phyloP scores from a whole-genome alignment of 192 early-diverging fungal genomes.

The Coemansia sp. region DNA sequence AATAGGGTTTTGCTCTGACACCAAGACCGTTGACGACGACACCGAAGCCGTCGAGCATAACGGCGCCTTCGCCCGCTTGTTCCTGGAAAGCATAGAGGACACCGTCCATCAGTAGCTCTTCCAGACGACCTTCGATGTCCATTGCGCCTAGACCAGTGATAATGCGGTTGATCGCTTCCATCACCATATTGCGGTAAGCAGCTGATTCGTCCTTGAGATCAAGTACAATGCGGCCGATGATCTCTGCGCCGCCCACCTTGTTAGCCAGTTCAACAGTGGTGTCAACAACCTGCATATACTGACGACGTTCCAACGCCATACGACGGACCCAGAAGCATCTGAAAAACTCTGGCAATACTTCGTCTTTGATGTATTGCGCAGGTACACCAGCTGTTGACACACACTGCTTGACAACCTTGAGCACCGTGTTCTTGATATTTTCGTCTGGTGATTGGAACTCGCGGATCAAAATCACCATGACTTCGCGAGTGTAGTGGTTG shows the following conservation, averaged over 20 bases:
- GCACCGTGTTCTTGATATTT: slow-evolving; percentile 98
- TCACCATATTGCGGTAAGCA: slow-evolving; percentile 93
- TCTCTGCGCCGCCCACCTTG: slow-evolving; percentile 89
- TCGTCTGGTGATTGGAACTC: slow-evolving; percentile 98
- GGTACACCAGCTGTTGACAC: slow-evolving; percentile 90
- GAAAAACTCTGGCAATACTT: slow-evolving; percentile 95
- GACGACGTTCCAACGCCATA: slow-evolving; percentile 93
- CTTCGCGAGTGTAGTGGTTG: slow-evolving; percentile 90
- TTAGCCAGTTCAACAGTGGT: slow-evolving; percentile 94
- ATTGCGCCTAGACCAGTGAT: slow-evolving; percentile 75
- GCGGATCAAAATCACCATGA: slow-evolving; percentile 87
- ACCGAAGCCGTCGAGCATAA: slow-evolving; percentile 95
- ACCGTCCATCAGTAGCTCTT: slow-evolving; percentile 95
- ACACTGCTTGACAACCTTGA: slow-evolving; percentile 97
- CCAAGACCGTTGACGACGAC: slow-evolving; percentile 90
- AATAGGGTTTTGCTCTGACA: slow-evolving; percentile 84
- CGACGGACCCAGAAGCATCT: slow-evolving; percentile 97
- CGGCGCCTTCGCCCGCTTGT: slow-evolving; percentile 88
- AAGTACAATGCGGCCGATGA: slow-evolving; percentile 82
- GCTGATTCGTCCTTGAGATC: slow-evolving; percentile 96
- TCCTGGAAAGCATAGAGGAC: slow-evolving; percentile 98
- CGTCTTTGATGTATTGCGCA: slow-evolving; percentile 78
- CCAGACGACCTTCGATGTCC: slow-evolving; percentile 88
- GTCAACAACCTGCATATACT: slow-evolving; percentile 90
- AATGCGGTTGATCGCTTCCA: slow-evolving; percentile 92